Evolutionary conservation across 306 rosid species (phyloP).

Genomic region (Hippophae tibetana): DNA sequence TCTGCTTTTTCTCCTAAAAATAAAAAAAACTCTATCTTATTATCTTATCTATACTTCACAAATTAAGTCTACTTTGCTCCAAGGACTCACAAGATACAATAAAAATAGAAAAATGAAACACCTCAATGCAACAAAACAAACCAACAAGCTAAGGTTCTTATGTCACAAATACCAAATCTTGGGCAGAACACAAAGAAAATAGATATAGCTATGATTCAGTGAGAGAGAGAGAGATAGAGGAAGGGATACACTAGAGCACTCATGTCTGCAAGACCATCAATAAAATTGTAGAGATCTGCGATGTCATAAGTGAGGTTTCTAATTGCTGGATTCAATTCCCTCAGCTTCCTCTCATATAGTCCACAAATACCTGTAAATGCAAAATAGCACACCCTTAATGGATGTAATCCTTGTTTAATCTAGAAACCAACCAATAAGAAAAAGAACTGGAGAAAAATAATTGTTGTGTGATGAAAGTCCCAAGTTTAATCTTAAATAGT

Average conservation of each 20-base stretch:
- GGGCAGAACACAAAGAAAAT: neutral
- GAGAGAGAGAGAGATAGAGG: constrained; percentile 25
- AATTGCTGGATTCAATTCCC: constrained; percentile 82
- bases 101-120: neutral
- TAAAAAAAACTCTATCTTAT: no score
- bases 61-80: no score
- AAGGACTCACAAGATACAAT: neutral
- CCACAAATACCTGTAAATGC: constrained; percentile 71
- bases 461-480: no score
- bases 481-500: no score
- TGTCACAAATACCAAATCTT: neutral
- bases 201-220: neutral
- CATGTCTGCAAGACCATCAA: constrained; percentile 92
- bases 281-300: constrained; percentile 84
- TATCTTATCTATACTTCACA: no score
- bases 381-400: constrained; percentile 16
- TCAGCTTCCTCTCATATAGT: constrained; percentile 89
- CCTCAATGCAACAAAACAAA: neutral
- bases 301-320: constrained; percentile 83
- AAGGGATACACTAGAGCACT: constrained; percentile 85
- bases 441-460: no score
- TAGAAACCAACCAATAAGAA: neutral
- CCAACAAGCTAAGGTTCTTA: neutral
- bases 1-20: no score
- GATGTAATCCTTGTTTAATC: neutral